phyloP scores from a whole-genome alignment of 495 filamentous ascomycete species.

The Tuber aestivum region DNA sequence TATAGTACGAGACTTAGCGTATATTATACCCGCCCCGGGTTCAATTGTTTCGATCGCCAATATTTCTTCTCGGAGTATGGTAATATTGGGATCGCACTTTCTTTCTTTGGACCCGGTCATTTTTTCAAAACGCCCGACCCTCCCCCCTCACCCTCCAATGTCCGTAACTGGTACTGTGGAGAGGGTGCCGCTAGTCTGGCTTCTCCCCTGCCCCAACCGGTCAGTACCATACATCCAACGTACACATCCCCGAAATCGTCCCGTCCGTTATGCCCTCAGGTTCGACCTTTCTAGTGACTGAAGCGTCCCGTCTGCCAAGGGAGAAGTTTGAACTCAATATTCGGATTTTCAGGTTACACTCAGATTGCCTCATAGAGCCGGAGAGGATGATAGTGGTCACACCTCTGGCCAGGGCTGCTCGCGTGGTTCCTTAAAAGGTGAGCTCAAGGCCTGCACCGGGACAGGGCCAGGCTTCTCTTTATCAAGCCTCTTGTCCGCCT shows the following conservation, averaged over 20 bases:
- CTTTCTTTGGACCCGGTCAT: not conserved
- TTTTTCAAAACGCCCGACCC: not conserved
- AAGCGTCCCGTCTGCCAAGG: not conserved
- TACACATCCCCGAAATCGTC: not conserved
- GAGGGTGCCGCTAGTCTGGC: not conserved
- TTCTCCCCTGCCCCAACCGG: not conserved
- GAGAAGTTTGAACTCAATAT: not conserved
- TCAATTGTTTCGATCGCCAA: not conserved
- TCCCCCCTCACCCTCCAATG: not conserved
- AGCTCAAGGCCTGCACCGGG: not conserved
- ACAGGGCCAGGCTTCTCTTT: not conserved
- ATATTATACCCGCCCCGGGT: not conserved
- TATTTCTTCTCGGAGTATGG: not conserved
- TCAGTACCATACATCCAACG: not conserved
- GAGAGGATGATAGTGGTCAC: not conserved
- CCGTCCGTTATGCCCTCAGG: not conserved
- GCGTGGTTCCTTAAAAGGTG: not conserved
- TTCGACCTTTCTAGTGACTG: not conserved
- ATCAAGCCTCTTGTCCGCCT: not conserved
- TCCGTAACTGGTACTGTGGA: not conserved
- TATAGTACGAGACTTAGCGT: not conserved
- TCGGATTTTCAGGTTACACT: not conserved
- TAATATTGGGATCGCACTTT: not conserved
- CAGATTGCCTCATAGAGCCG: not conserved
- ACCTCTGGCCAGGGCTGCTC: not conserved